Percentiles rank a stretch among this genome's conserved stretches.
These are phyloP conservation scores for Dalbergia oliveri DNA, from an alignment of 306 rosid genomes.

Conservation along the genomic window DNA sequence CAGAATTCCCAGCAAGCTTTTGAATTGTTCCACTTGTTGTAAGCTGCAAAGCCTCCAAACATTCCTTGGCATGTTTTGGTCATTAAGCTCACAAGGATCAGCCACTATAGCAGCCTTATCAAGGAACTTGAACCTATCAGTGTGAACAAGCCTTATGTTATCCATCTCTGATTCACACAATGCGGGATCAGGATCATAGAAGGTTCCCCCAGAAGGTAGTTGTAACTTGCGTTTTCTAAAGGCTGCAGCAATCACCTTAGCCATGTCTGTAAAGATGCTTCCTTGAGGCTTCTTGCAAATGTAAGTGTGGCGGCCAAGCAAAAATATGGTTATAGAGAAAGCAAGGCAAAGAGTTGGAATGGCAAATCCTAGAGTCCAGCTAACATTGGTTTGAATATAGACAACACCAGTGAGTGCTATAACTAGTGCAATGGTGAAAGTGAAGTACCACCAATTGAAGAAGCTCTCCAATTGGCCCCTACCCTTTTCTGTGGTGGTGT, in stretches of 20 bases:
- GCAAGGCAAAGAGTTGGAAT: conserved; percentile 74
- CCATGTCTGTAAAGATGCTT: conserved; percentile 64
- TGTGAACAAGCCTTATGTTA: conserved; percentile 45
- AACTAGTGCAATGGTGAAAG: conserved; percentile 73
- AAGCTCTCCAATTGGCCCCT: conserved; percentile 73
- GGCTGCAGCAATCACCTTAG: conserved; percentile 70
- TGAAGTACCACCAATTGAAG: conserved; percentile 93
- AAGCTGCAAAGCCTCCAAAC: conserved; percentile 76
- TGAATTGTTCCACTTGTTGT: conserved; percentile 79
- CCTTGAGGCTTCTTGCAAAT: conserved; percentile 67
- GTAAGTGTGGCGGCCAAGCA: conserved; percentile 68
- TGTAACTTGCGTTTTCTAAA: conserved; percentile 49
- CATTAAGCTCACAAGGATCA: conserved; percentile 57
- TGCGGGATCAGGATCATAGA: conserved; percentile 55
- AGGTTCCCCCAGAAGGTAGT: conserved; percentile 2
- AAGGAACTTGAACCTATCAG: conserved; percentile 64
- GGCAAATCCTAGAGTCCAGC: conserved; percentile 75
- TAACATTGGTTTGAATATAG: conserved; percentile 79
- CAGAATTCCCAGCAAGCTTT: conserved; percentile 67
- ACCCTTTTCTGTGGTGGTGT: conserved; percentile 70
- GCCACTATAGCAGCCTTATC: conserved; percentile 74
- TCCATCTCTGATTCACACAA: conserved; percentile 5
- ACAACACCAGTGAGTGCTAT: conserved; percentile 76
- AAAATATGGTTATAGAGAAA: conserved; percentile 68
- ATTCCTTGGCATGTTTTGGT: conserved; percentile 57